Base-by-base conservation (phyloP, 2,329 filamentous ascomycete genomes). In the Coleophoma cylindrospora region DNA sequence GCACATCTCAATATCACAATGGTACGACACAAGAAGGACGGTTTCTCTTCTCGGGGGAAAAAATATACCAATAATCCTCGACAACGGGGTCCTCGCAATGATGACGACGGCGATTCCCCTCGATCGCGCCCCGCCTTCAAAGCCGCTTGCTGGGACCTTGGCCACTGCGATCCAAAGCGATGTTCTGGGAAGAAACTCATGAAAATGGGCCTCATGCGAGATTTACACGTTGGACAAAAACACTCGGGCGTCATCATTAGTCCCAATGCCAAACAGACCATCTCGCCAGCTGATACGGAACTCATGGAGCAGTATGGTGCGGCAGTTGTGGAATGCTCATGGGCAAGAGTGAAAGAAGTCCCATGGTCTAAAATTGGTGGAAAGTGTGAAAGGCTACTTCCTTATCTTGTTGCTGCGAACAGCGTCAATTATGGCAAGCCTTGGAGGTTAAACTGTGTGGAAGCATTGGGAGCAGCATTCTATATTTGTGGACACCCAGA, bases 11-110 rank as follows among this genome's bases (percentile, higher is more conserved):
- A 33, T 12, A 14, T 40, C 45, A 62, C 40, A 13, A 96, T 96
- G 91, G 91, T 96, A 49, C 89, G 92, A 53, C 92, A 96, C 72
- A 97, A 96, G 73, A 97, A 97, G 71, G 91, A 96, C 70, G 79
- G 79, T 60, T 82, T 84, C 65, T 75, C 80, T 49, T 77, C 78
- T 5, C 47, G 57, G 52, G 49, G 48, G 66, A 91, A 89, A 67
- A 89, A 87, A 70, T 80, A 79, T 62, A 73, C 74, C 59, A 77
- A 81, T 53, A 71, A 76, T 13, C 77, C 83, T 54, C 76, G 81
- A 56, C 73, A 76, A 55, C 74, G 76, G 54, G 72, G 76, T 52
- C 77, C 76, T 57, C 74, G 71, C 63, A 60, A 70, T 46, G 65
- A 69, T 49, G 70, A 72, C 53, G 67, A 74, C 48, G 59, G 60